These are phyloP conservation scores for Candida saitoana DNA, from an alignment of 805 yeast species.

Conservation along the genomic window DNA sequence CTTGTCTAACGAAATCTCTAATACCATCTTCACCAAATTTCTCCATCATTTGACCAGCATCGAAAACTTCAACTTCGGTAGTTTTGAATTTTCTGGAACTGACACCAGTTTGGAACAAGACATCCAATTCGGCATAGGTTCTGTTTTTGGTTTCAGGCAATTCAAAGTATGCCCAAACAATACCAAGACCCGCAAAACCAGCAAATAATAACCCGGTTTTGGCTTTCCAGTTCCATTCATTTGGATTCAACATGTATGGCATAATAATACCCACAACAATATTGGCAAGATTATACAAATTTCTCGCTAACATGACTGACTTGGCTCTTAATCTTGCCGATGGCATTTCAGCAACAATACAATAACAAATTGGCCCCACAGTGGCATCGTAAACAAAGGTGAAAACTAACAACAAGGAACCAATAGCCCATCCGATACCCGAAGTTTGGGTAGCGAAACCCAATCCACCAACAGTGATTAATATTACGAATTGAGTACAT, in stretches of 20 bases:
- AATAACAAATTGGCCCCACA: conserved; percentile 36
- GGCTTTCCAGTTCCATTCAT: conserved; percentile 45
- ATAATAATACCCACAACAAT: conserved; percentile 29
- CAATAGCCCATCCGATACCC: conserved; percentile 38
- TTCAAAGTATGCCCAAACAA: conserved; percentile 45
- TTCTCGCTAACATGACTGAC: conserved; percentile 37
- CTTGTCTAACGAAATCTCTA: conserved; percentile 21
- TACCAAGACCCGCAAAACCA: conserved; percentile 25
- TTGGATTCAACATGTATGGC: conserved; percentile 42
- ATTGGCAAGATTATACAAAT: conserved; percentile 32
- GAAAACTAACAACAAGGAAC: conserved; percentile 43
- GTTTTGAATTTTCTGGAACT: conserved; percentile 42
- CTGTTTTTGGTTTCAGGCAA: conserved; percentile 59
- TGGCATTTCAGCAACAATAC: conserved; percentile 38
- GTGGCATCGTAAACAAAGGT: conserved; percentile 44
- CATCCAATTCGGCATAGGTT: conserved; percentile 59
- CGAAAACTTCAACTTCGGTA: conserved; percentile 38
- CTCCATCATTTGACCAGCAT: conserved; percentile 33
- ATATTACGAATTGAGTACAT: conserved; percentile 25
- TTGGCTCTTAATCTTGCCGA: conserved; percentile 33
- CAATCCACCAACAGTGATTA: conserved; percentile 43
- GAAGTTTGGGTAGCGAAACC: conserved; percentile 19
- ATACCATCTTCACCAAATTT: conserved; percentile 32
- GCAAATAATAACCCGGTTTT: conserved; percentile 44
- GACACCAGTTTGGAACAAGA: conserved; percentile 40